Evolutionary conservation across 768 basidiomycete species (phyloP), one percentile per base, ranked within the genome.

Genomic region (Tulasnella sp.): DNA sequence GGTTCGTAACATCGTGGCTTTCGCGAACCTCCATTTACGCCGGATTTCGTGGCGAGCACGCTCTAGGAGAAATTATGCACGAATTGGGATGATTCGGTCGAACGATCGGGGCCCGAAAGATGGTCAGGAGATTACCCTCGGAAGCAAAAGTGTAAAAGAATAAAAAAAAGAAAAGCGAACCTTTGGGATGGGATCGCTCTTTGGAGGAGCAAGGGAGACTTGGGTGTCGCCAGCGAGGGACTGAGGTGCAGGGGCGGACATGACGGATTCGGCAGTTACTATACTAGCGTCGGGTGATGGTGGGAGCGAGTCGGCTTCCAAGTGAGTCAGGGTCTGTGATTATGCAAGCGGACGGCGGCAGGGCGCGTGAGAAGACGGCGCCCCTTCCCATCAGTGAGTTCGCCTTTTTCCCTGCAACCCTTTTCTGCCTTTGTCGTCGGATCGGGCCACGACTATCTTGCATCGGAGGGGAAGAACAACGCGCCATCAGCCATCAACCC

Each of bases 11-110:
- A 44, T 46, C 40, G 46, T 39, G 34, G 76, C 39, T 77, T 58
- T 52, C n/a, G 68, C 71, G 48, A 27, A 79, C 78, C 78, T 31
- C 78, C 78, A 52, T 79, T 73, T 38, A 56, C 73, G 78, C 78
- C 78, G 31, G 7, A 56, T 36, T 39, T 48, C 19, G 27, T 79
- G 0, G 71, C 38, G 71, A 79, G 78, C 3, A 38, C 62, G 62
- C 62, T 68, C 62, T 68, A 68, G 27, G 62, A 34, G 40, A 36
- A 44, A 31, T 71, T 79, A 39, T 48, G 75, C 36, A 38, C 46
- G 6, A 21, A 77, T 77, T 27, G 38, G 76, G 58, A 39, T 58
- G 76, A 77, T 40, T 68, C 62, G 58, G 52, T n/a, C 21, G 21
- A 76, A 76, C 27, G 44, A 77, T 74, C 73, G 73, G 44, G 39